Evolutionary conservation across 768 basidiomycete genomes (phyloP).

Genomic region (Lentinula boryana): DNA sequence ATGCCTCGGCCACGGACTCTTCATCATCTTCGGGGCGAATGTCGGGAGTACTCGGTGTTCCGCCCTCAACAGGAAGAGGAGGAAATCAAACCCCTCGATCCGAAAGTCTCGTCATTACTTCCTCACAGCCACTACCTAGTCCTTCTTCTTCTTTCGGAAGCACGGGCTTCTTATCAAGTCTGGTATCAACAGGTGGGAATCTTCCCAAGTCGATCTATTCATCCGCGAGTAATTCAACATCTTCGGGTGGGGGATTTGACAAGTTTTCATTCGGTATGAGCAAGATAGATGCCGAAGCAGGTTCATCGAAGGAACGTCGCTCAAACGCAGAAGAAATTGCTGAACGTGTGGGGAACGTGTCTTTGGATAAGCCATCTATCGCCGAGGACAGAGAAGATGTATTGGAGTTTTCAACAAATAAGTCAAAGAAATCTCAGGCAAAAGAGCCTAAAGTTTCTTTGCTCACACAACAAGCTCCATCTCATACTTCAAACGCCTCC

Average conservation of each 20-base stretch:
- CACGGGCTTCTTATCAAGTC: constrained; percentile 38
- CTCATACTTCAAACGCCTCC: constrained; percentile 11
- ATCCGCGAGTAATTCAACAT: neutral
- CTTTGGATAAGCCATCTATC: constrained; percentile 22
- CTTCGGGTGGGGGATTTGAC: constrained; percentile 46
- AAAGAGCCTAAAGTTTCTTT: constrained; percentile 50
- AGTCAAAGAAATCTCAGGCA: neutral
- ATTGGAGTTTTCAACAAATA: neutral
- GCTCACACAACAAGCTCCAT: constrained; percentile 52
- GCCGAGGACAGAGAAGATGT: constrained; percentile 25
- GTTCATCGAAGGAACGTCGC: constrained; percentile 17
- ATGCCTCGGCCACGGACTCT: constrained; percentile 39
- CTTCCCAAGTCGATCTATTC: constrained; percentile 8
- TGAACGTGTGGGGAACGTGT: constrained; percentile 45
- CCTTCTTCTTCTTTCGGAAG: constrained; percentile 65
- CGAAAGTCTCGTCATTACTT: constrained; percentile 79
- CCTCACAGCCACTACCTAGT: constrained; percentile 88
- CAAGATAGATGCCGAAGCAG: constrained; percentile 60
- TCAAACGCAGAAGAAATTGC: constrained; percentile 23
- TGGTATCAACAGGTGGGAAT: neutral
- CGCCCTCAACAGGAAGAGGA: constrained; percentile 86
- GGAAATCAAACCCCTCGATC: constrained; percentile 93
- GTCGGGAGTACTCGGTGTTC: constrained; percentile 85
- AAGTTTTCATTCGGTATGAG: constrained; percentile 91
- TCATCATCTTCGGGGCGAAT: constrained; percentile 29